Percentiles rank a stretch among this genome's conserved stretches.
Conservation (phyloP, 2,329 filamentous ascomycete species). For the Zalaria sp. region DNA sequence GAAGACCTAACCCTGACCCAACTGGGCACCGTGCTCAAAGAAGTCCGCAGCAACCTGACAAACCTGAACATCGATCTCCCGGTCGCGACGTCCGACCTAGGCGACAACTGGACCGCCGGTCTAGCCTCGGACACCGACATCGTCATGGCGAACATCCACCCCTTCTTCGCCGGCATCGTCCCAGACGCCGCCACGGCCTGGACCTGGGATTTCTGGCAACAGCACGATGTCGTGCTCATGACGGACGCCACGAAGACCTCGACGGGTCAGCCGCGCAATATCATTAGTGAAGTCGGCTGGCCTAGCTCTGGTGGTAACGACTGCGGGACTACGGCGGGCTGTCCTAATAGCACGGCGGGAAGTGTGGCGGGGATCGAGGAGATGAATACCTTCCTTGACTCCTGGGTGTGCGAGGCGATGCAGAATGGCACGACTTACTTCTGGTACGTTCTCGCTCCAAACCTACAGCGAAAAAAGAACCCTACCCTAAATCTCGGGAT, state of each 20-base stretch:
- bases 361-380: constrained; percentile 66
- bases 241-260: constrained; percentile 37
- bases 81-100: constrained; percentile 77
- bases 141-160: constrained; percentile 94
- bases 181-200: constrained; percentile 57
- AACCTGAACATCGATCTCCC: constrained; percentile 53
- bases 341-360: constrained; percentile 41
- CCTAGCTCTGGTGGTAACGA: constrained; percentile 67
- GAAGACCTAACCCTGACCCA: constrained; percentile 50
- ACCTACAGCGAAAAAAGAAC: no score
- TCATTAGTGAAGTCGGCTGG: constrained; percentile 90
- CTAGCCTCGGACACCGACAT: constrained; percentile 63
- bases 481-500: no score
- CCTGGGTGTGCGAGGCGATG: constrained; percentile 72
- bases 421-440: constrained; percentile 83
- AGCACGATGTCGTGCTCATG: constrained; percentile 51
- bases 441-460: constrained; percentile 50
- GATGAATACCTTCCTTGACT: constrained; percentile 74
- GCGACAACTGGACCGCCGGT: constrained; percentile 65
- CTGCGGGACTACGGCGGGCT: constrained; percentile 47
- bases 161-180: constrained; percentile 75
- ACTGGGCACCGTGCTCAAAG: constrained; percentile 49
- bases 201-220: constrained; percentile 73
- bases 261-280: constrained; percentile 9
- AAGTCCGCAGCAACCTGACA: constrained; percentile 61